Evolutionary conservation across 805 yeast species (phyloP).

Genomic region (Candida ficus): DNA sequence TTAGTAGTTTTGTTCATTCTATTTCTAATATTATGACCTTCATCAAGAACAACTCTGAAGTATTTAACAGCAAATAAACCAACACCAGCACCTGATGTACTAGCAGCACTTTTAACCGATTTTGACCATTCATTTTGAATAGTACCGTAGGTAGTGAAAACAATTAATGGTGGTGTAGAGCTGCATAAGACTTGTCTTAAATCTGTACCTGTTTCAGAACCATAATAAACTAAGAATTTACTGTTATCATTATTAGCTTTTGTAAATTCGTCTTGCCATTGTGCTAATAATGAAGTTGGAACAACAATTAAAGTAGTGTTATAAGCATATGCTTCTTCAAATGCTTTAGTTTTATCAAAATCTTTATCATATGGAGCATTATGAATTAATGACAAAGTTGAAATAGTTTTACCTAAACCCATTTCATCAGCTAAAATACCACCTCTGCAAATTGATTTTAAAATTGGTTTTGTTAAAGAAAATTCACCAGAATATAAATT

Average conservation of each 20-base stretch:
- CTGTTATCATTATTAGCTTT: conserved; percentile 45
- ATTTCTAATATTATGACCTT: conserved; percentile 86
- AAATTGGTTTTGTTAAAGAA: conserved; percentile 58
- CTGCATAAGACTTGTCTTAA: conserved; percentile 40
- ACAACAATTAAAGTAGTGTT: conserved; percentile 74
- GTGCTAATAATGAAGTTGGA: conserved; percentile 87
- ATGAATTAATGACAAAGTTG: conserved; percentile 68
- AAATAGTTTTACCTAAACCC: conserved; percentile 94
- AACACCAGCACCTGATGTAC: conserved; percentile 11
- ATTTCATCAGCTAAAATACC: conserved; percentile 94
- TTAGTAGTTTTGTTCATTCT: conserved; percentile 73
- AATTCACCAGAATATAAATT: conserved; percentile 79
- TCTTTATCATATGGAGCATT: conserved; percentile 51
- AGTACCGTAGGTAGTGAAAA: conserved; percentile 86
- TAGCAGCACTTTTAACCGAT: conserved; percentile 22
- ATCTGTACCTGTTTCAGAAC: conserved; percentile 49
- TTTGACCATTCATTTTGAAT: conserved; percentile 70
- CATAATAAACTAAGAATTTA: conserved; percentile 67
- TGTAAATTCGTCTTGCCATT: conserved; percentile 82
- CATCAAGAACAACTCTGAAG: conserved; percentile 77
- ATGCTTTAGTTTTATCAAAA: conserved; percentile 2
- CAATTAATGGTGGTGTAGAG: conserved; percentile 53
- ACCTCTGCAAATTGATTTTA: conserved; percentile 60
- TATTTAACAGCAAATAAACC: conserved; percentile 73
- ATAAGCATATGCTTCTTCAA: conserved; percentile 44